A percentile compares a stretch with the other conserved stretches of the same genome.
Evolutionary conservation across 2,329 filamentous ascomycete genomes (phyloP).

Genomic region (Colletotrichum zoysiae): DNA sequence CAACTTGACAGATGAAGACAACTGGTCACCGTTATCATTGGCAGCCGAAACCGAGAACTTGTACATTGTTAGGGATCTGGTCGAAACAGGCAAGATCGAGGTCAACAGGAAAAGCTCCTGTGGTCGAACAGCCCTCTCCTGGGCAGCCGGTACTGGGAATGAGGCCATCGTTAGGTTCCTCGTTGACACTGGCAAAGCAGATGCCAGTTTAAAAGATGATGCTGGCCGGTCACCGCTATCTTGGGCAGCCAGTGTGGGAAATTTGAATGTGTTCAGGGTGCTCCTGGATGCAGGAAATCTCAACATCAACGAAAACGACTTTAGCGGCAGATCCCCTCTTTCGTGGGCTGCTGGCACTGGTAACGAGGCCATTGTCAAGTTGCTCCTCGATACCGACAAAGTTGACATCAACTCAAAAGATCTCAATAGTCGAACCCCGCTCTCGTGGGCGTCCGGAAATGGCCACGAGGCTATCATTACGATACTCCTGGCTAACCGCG

Average conservation of each 20-base stretch:
- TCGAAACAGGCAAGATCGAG: not conserved
- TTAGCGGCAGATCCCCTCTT: not conserved
- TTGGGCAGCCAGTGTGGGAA: not conserved
- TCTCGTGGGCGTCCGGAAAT: not conserved
- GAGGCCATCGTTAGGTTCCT: not conserved
- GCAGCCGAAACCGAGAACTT: not conserved
- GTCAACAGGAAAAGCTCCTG: not conserved
- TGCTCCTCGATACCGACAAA: not conserved
- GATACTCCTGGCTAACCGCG: no score
- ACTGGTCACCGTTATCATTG: slow-evolving; percentile 6
- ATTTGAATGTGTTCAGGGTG: not conserved
- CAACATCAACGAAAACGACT: not conserved
- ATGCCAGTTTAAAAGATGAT: not conserved
- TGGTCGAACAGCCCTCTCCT: not conserved
- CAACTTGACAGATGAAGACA: not conserved
- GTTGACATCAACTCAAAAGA: not conserved
- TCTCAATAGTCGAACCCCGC: not conserved
- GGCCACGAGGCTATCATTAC: not conserved
- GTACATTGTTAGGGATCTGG: not conserved
- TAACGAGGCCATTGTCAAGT: not conserved
- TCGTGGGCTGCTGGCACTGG: not conserved
- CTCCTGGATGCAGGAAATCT: not conserved
- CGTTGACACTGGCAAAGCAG: not conserved
- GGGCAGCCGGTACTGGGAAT: not conserved
- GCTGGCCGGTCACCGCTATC: not conserved